Percentiles rank a stretch among this genome's conserved stretches.
Conservation (phyloP, 192 early-diverging fungal species). For the Gaertneriomyces sp. region DNA sequence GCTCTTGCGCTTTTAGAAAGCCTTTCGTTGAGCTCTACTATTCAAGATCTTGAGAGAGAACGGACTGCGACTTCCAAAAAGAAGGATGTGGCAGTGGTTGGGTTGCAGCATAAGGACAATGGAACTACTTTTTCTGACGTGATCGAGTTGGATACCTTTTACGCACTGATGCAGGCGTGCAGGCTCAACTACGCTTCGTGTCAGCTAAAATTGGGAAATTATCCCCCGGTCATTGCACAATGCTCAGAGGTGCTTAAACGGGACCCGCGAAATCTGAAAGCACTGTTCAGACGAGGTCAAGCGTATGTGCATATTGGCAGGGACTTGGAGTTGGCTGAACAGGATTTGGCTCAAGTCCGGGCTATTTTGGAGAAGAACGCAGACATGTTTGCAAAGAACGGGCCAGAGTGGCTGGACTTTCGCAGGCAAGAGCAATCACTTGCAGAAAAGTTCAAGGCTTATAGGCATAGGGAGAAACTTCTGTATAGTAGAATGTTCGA, state of each 20-base stretch:
- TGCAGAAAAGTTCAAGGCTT: slow-evolving; percentile 32
- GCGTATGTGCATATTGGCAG: slow-evolving; percentile 46
- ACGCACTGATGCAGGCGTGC: slow-evolving; percentile 26
- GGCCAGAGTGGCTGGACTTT: slow-evolving; percentile 41
- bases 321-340: slow-evolving; percentile 52
- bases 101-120: background rate
- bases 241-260: slow-evolving; percentile 47
- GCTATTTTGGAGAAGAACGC: slow-evolving; percentile 17
- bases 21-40: slow-evolving; percentile 28
- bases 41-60: slow-evolving; percentile 39
- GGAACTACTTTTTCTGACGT: background rate
- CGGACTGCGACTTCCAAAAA: slow-evolving; percentile 8
- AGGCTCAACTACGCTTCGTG: slow-evolving; percentile 55
- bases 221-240: slow-evolving; percentile 38
- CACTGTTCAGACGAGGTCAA: slow-evolving; percentile 50
- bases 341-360: slow-evolving; percentile 35
- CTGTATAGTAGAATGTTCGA: slow-evolving; percentile 48
- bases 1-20: slow-evolving; percentile 47
- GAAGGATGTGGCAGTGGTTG: slow-evolving; percentile 8
- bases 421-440: slow-evolving; percentile 33
- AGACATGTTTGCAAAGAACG: slow-evolving; percentile 7
- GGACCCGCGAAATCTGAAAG: slow-evolving; percentile 45
- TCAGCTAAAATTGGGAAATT: slow-evolving; percentile 50
- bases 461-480: slow-evolving; percentile 42
- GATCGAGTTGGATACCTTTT: slow-evolving; percentile 28